A percentile compares a stretch with the other conserved stretches of the same genome.
phyloP scores from a whole-genome alignment of 2,329 filamentous ascomycete species.

The Fusarium begoniae region DNA sequence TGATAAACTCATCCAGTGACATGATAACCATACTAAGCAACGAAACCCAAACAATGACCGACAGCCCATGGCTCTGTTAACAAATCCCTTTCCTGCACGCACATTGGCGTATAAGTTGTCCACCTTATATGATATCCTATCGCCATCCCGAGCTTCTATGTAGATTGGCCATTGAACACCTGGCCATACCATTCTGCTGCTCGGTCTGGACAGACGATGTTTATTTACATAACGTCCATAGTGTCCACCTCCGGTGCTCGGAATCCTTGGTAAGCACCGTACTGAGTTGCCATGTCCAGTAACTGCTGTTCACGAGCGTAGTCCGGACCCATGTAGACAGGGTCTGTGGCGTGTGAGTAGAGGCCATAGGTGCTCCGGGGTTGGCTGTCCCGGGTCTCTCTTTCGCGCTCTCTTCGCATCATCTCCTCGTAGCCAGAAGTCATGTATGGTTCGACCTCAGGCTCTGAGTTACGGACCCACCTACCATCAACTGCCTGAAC shows the following conservation, averaged over 20 bases:
- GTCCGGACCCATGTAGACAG: constrained; percentile 67
- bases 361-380: constrained; percentile 55
- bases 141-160: constrained; percentile 9
- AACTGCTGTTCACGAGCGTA: constrained; percentile 60
- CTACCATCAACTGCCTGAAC: constrained; percentile 63
- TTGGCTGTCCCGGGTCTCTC: constrained; percentile 44
- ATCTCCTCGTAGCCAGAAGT: constrained; percentile 79
- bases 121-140: constrained; percentile 1
- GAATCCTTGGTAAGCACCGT: constrained; percentile 67
- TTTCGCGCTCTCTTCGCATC: constrained; percentile 70
- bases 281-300: constrained; percentile 73
- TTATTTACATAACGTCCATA: constrained; percentile 56
- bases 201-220: neutral
- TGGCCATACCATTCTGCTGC: constrained; percentile 27
- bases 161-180: constrained; percentile 8
- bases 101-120: neutral
- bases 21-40: constrained; percentile 19
- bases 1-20: constrained; percentile 27
- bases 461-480: constrained; percentile 55
- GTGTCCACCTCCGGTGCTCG: constrained; percentile 57
- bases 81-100: neutral
- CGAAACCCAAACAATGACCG: constrained; percentile 21
- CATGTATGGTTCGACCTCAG: constrained; percentile 83
- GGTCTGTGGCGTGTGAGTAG: constrained; percentile 71
- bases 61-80: constrained; percentile 3